phyloP scores from a whole-genome alignment of 495 filamentous ascomycete genomes.

The Podospora pseudopauciseta region DNA sequence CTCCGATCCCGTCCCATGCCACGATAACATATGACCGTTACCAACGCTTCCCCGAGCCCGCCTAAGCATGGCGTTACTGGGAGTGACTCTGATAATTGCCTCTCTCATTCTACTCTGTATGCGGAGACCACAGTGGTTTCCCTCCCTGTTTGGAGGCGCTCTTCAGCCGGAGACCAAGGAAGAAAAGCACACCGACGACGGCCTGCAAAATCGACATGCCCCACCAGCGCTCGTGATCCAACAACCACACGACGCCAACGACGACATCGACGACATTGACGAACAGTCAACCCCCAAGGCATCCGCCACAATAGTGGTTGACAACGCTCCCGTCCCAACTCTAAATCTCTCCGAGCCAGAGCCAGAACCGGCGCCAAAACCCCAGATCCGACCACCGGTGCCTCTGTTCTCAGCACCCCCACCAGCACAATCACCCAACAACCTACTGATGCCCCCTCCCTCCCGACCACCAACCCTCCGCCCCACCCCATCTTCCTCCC shows the following conservation, averaged over 20 bases:
- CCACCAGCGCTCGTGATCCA: slow-evolving; percentile 1
- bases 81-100: slow-evolving; percentile 52
- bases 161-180: slow-evolving; percentile 16
- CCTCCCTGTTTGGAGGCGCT: slow-evolving; percentile 30
- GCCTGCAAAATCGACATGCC: background rate
- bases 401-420: slow-evolving; percentile 17
- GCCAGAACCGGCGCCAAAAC: background rate
- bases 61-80: slow-evolving; percentile 48
- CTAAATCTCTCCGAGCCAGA: slow-evolving; percentile 39
- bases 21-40: slow-evolving; percentile 24
- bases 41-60: slow-evolving; percentile 15
- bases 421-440: slow-evolving; percentile 18
- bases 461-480: slow-evolving; percentile 31
- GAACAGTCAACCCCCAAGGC: slow-evolving; percentile 45
- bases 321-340: slow-evolving; percentile 31
- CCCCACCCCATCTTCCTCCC: slow-evolving; percentile 19
- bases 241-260: slow-evolving; percentile 3
- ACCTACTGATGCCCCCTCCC: slow-evolving; percentile 30
- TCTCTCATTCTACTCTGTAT: slow-evolving; percentile 51
- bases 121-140: slow-evolving; percentile 43
- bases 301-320: slow-evolving; percentile 5
- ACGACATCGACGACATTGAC: slow-evolving; percentile 17
- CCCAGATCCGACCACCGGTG: slow-evolving; percentile 14
- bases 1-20: slow-evolving; percentile 1
- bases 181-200: background rate